Evolutionary conservation across 2,329 filamentous ascomycete genomes (phyloP).

Genomic region (Fusarium kyushuense): DNA sequence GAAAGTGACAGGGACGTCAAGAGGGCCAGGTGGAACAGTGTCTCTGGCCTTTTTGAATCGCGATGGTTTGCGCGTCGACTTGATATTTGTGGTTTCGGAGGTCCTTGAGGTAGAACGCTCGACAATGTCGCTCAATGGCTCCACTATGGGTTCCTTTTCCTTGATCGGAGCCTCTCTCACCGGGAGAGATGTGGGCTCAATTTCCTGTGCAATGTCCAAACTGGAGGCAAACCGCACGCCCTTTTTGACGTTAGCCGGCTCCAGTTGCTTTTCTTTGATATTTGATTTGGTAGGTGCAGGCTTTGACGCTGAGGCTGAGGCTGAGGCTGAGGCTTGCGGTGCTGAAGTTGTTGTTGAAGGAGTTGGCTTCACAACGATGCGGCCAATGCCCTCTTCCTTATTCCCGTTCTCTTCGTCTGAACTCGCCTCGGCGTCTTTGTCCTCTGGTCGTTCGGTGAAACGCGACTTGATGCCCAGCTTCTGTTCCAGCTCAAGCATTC

Average conservation of each 20-base stretch:
- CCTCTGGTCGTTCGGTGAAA: slow-evolving; percentile 62
- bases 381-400: slow-evolving; percentile 62
- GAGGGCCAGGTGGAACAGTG: slow-evolving; percentile 56
- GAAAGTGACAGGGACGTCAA: slow-evolving; percentile 58
- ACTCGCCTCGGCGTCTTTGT: slow-evolving; percentile 52
- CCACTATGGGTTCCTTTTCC: slow-evolving; percentile 53
- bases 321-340: slow-evolving; percentile 15
- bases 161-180: slow-evolving; percentile 25
- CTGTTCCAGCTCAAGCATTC: slow-evolving; percentile 88
- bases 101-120: slow-evolving; percentile 56
- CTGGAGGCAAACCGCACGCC: slow-evolving; percentile 83
- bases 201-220: slow-evolving; percentile 74
- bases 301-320: slow-evolving; percentile 35
- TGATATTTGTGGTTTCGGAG: slow-evolving; percentile 51
- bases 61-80: slow-evolving; percentile 58
- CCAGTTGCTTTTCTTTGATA: slow-evolving; percentile 49
- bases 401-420: slow-evolving; percentile 56
- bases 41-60: slow-evolving; percentile 63
- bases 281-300: slow-evolving; percentile 51
- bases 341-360: slow-evolving; percentile 15
- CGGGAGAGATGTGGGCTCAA: slow-evolving; percentile 36
- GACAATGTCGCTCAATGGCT: slow-evolving; percentile 66
- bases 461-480: slow-evolving; percentile 72
- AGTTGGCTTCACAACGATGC: slow-evolving; percentile 61
- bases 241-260: slow-evolving; percentile 63